Conservation (phyloP, 352 stramenopile species). For the Phytopythium boreale region DNA sequence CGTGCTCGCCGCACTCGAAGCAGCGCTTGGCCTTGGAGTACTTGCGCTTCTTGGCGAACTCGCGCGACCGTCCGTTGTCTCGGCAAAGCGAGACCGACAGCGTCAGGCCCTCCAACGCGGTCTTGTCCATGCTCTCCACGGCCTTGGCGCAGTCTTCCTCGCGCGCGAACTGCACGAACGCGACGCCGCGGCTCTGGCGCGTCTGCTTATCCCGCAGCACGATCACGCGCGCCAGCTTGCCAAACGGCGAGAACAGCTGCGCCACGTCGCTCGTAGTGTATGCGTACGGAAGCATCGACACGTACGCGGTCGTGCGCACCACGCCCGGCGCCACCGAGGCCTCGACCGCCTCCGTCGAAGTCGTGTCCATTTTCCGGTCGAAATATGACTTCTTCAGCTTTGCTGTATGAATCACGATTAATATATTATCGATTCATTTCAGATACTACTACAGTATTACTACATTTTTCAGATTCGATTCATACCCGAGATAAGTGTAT, state of each 20-base stretch:
- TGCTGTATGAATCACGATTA: too few species aligned
- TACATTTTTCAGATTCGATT: too few species aligned
- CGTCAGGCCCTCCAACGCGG: constrained; percentile 55
- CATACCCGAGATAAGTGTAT: too few species aligned
- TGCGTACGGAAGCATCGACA: constrained; percentile 87
- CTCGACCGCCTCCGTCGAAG: background rate
- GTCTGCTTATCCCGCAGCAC: constrained; percentile 76
- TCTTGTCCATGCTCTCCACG: constrained; percentile 55
- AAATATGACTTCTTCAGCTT: too few species aligned
- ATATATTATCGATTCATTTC: too few species aligned
- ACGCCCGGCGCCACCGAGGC: background rate
- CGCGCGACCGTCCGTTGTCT: constrained; percentile 75
- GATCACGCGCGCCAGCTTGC: constrained; percentile 52
- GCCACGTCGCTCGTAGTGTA: constrained; percentile 41
- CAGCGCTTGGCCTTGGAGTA: constrained; percentile 62
- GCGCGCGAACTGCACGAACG: constrained; percentile 85
- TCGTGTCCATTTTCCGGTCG: background rate
- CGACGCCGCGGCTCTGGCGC: constrained; percentile 68
- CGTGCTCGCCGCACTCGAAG: constrained; percentile 80
- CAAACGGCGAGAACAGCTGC: constrained; percentile 74
- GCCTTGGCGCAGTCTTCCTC: constrained; percentile 53
- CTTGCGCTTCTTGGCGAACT: constrained; percentile 83
- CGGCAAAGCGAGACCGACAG: constrained; percentile 62
- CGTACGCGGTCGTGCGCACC: constrained; percentile 64
- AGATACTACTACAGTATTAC: too few species aligned